A percentile compares a stretch with the other conserved stretches of the same genome.
These are phyloP conservation scores for Cystobasidium ongulense DNA, from an alignment of 768 basidiomycete species.

Conservation along the genomic window DNA sequence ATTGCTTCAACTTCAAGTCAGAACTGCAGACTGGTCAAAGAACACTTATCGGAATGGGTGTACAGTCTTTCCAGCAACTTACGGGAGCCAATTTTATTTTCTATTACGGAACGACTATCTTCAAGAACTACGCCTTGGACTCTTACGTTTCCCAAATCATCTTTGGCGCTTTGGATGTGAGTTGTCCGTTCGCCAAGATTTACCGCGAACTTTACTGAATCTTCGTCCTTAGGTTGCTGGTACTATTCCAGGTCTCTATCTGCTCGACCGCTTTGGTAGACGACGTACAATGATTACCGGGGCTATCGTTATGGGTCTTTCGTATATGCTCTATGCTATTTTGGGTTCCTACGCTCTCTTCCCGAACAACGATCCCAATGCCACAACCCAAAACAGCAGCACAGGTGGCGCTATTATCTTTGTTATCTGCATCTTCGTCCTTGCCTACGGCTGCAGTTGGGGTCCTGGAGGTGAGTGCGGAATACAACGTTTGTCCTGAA, in stretches of 20 bases:
- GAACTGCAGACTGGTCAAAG: slow-evolving; percentile 26
- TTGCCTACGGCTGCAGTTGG: slow-evolving; percentile 25
- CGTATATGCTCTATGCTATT: slow-evolving; percentile 14
- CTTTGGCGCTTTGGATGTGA: slow-evolving; percentile 18
- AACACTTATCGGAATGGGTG: slow-evolving; percentile 23
- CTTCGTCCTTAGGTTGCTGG: background rate
- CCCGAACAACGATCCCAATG: slow-evolving; percentile 32
- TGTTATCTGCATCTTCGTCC: slow-evolving; percentile 23
- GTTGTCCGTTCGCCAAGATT: background rate
- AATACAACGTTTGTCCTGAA: background rate
- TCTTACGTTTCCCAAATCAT: slow-evolving; percentile 32
- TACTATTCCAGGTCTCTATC: slow-evolving; percentile 23
- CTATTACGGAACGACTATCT: slow-evolving; percentile 27
- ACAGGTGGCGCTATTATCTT: slow-evolving; percentile 12
- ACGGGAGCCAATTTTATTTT: slow-evolving; percentile 33
- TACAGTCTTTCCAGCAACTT: slow-evolving; percentile 32
- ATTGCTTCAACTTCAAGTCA: slow-evolving; percentile 32
- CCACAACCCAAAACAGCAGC: background rate
- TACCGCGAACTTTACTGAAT: background rate
- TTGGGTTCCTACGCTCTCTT: slow-evolving; percentile 25
- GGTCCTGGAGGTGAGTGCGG: slow-evolving; percentile 15
- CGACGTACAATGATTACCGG: slow-evolving; percentile 32
- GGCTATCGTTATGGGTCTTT: slow-evolving; percentile 31
- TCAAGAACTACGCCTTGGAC: slow-evolving; percentile 22
- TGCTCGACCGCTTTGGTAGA: slow-evolving; percentile 30